A percentile compares a stretch with the other conserved stretches of the same genome.
These are phyloP conservation scores for Juglanconis oblonga DNA, from an alignment of 2,329 filamentous ascomycete genomes.

Conservation along the genomic window DNA sequence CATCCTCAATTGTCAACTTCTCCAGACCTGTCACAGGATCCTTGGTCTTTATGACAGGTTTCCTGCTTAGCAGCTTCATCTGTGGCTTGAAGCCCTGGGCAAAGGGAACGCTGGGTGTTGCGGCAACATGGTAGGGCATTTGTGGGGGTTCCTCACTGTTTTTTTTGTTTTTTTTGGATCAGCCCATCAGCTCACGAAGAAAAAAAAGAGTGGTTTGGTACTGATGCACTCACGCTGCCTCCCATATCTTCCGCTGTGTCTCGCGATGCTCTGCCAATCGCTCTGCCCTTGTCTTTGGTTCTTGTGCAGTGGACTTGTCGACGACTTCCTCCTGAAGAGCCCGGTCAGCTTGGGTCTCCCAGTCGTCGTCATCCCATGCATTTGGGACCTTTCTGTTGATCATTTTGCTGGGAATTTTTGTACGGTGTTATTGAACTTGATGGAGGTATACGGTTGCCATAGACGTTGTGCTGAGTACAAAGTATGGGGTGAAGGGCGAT, in stretches of 20 bases:
- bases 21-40: conserved; percentile 50
- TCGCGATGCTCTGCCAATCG: conserved; percentile 77
- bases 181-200: background rate
- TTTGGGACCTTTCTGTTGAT: conserved; percentile 56
- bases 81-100: conserved; percentile 72
- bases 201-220: background rate
- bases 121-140: conserved; percentile 71
- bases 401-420: conserved; percentile 33
- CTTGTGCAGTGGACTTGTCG: conserved; percentile 31
- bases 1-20: conserved; percentile 43
- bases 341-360: conserved; percentile 74
- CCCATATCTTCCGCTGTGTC: conserved; percentile 82
- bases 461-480: background rate
- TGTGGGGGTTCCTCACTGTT: conserved; percentile 70
- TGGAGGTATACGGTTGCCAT: background rate
- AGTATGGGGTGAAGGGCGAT: no score
- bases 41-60: conserved; percentile 61
- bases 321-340: conserved; percentile 37
- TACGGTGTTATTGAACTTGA: background rate
- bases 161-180: conserved; percentile 9
- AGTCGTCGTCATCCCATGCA: conserved; percentile 83
- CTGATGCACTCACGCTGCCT: conserved; percentile 68
- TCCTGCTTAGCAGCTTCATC: conserved; percentile 81
- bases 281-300: conserved; percentile 67
- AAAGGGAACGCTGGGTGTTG: conserved; percentile 50